Base-by-base conservation (phyloP, 495 filamentous ascomycete species). In the Neurospora sp. region DNA sequence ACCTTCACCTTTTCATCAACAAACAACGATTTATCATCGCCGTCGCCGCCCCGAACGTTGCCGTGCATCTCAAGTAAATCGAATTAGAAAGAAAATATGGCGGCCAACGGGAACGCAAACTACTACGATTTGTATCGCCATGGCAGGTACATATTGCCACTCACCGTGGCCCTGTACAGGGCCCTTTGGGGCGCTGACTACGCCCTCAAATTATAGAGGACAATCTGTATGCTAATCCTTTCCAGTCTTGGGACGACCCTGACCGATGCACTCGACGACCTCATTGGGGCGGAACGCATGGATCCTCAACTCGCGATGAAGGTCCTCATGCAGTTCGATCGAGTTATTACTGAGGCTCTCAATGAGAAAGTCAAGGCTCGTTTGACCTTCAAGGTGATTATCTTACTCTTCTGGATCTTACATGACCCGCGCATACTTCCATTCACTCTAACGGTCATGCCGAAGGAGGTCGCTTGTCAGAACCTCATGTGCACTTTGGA, bases 261-360 rank as follows among this genome's bases (percentile, higher is more conserved):
- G 76, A 97, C 94, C 69, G 96, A 99, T 84, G 96, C 94, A 37
- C 93, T 99, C 72, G 96, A 99, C 82, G 93, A 97, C 73, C 84
- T 98, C 74, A 97, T 99, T 83, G 94, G 91, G 78, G 90, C 93
- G 71, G 91, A 93, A 73, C 91, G 92, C 48, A 98, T 99, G 82
- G 94, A 97, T 83, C 96, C 96, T 22, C 96, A 99, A 83, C 89
- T 98, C 44, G 96, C 96, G 40, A 98, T 98, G 93, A 97, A 97
- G 87, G 93, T 99, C 71, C 87, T 99, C 69, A 89, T 88, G 69
- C 93, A 96, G 83, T 98, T 97, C 82, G 96, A 99, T 81, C 89
- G 91, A 71, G 88, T 90, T 69, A 91, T 99, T 70, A 91, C 96
- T 14, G 93, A 97, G 77, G 91, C 96, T 3, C 83, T 99, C 71